Percentiles rank a stretch among this genome's conserved stretches.
Conservation (phyloP, 768 basidiomycete genomes). For the Boletellus ananiceps region DNA sequence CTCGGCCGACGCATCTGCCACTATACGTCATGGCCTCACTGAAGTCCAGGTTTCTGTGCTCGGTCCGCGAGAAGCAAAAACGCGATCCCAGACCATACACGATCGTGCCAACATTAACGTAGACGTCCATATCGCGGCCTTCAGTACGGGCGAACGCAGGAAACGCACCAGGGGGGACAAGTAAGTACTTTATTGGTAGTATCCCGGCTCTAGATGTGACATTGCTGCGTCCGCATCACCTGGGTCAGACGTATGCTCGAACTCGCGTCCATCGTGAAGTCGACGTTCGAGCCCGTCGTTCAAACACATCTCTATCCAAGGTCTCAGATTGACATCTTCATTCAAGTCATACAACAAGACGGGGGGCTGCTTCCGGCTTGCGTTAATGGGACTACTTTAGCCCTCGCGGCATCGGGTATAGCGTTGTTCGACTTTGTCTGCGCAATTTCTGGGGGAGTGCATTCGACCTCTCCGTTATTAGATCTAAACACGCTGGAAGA, state of each 20-base stretch:
- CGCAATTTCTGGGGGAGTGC: constrained; percentile 83
- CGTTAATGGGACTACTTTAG: constrained; percentile 93
- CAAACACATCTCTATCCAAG: constrained; percentile 89
- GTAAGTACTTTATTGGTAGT: constrained; percentile 43
- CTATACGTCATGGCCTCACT: constrained; percentile 85
- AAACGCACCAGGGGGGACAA: constrained; percentile 81
- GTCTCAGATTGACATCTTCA: constrained; percentile 88
- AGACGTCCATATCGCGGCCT: constrained; percentile 81
- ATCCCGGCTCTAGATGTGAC: not conserved
- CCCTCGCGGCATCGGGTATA: constrained; percentile 85
- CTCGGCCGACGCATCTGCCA: constrained; percentile 80
- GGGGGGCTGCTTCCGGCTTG: constrained; percentile 87
- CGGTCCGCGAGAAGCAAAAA: constrained; percentile 86
- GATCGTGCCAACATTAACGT: constrained; percentile 89
- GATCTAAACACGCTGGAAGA: constrained; percentile 91
- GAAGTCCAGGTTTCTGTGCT: constrained; percentile 84
- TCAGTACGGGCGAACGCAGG: constrained; percentile 77
- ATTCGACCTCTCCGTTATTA: constrained; percentile 74
- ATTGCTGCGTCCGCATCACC: not conserved
- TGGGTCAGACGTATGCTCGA: constrained; percentile 74
- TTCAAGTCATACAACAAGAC: constrained; percentile 92
- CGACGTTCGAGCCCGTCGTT: constrained; percentile 95
- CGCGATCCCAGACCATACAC: constrained; percentile 74
- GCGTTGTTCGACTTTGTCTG: constrained; percentile 89
- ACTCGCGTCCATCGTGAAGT: constrained; percentile 79